Evolutionary conservation across 192 early-diverging fungal species (phyloP).

Genomic region (Rhizoclosmatium sp.): DNA sequence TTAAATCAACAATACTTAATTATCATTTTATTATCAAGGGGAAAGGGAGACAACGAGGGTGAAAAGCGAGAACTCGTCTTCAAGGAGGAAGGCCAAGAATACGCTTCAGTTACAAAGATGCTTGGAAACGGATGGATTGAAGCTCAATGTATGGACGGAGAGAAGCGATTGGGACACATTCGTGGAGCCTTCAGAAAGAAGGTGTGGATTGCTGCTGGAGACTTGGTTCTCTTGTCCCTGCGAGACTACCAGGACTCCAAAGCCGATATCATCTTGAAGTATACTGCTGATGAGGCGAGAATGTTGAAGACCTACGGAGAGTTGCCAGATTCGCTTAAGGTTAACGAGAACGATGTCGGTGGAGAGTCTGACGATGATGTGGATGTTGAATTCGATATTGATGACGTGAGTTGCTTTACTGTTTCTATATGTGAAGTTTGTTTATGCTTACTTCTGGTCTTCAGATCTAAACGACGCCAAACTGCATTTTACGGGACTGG

Average conservation of each 20-base stretch:
- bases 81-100: slow-evolving; percentile 98
- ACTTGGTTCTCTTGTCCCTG: slow-evolving; percentile 87
- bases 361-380: slow-evolving; percentile 62
- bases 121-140: slow-evolving; percentile 96
- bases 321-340: slow-evolving; percentile 88
- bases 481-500: too few species aligned
- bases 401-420: slow-evolving; percentile 59
- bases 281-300: slow-evolving; percentile 92
- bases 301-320: slow-evolving; percentile 94
- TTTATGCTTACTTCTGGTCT: too few species aligned
- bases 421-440: too few species aligned
- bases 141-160: slow-evolving; percentile 87
- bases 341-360: slow-evolving; percentile 78
- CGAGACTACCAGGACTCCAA: slow-evolving; percentile 93
- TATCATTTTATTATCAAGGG: slow-evolving; percentile 53
- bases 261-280: slow-evolving; percentile 96
- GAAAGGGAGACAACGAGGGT: slow-evolving; percentile 96
- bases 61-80: slow-evolving; percentile 97
- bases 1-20: neutral
- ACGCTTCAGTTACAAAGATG: slow-evolving; percentile 87
- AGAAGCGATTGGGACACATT: slow-evolving; percentile 92
- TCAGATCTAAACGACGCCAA: too few species aligned
- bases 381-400: slow-evolving; percentile 93
- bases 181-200: slow-evolving; percentile 99
- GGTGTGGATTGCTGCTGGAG: slow-evolving; percentile 88